Evolutionary conservation across 371 early-diverging fungal genomes (phyloP), one percentile per base, ranked within the genome.

Genomic region (Lichtheimia ornata): DNA sequence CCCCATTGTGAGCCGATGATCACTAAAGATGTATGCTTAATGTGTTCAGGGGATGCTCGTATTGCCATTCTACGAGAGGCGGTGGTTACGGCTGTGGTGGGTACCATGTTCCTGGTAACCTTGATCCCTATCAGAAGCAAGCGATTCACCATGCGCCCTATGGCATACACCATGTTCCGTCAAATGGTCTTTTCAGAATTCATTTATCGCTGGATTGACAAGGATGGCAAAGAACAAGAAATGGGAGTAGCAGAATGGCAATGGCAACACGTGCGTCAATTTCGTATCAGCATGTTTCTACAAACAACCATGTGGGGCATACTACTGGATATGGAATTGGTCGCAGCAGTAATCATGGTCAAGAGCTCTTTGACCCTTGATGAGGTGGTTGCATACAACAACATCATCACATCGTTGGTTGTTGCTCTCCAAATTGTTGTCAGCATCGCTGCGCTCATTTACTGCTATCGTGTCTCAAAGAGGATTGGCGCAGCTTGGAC

Each of bases 61-160:
- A 44, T 74, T n/a, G 65, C 77, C 1, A 50, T 80, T 18, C 61
- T 83, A 14, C 72, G 81, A 49, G 81, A 83, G 47, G 76, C 79
- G 3, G 60, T 72, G 13, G 68, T 72, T 1, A 77, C 77, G 1
- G 70, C 70, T 13, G 43, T 81, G 5, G 63, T 79, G 35, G 77
- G 77, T 61, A 11, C 67, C 7, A 62, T 77, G 63, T 83, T 83
- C 59, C 56, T 83, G 17, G 30, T 72, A 12, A 75, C 81, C 1
- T 44, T 83, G 13, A 67, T 80, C 14, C 83, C 83, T 5, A 27
- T 80, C 54, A 47, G 56, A 15, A 74, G 74, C 14, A 61, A 60
- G 28, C 69, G 73, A 62, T 66, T 77, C 40, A 58, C 40, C 0
- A 30, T 70, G 20, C 59, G 66, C n/a, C 82, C 81, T 2, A 24